Conservation (phyloP, 352 stramenopile species). For the Elongisporangium prolatum region DNA sequence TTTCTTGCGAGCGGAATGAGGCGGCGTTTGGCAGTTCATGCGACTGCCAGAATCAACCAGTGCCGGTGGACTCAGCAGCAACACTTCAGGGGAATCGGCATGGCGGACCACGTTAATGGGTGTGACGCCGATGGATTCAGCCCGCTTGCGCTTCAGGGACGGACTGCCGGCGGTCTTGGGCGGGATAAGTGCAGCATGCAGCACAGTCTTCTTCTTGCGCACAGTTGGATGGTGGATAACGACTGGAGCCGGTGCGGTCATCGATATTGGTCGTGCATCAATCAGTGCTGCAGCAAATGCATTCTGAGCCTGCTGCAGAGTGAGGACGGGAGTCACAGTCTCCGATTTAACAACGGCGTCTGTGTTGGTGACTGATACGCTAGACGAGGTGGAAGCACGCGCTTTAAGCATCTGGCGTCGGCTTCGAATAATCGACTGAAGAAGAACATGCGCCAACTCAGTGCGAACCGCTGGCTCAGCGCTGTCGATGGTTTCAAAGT, state of each 20-base stretch:
- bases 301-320: not conserved
- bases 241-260: not conserved
- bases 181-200: constrained; percentile 4
- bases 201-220: constrained; percentile 40
- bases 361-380: not conserved
- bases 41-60: not conserved
- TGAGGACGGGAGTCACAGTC: not conserved
- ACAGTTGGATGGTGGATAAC: constrained; percentile 58
- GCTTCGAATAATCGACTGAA: constrained; percentile 68
- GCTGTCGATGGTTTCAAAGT: constrained; percentile 30
- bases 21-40: constrained; percentile 29
- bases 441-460: constrained; percentile 35
- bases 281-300: not conserved
- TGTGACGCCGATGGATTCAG: constrained; percentile 6
- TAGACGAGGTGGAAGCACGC: not conserved
- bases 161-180: not conserved
- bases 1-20: constrained; percentile 58
- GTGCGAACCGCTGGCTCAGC: constrained; percentile 19
- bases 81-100: not conserved
- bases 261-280: not conserved
- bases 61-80: not conserved
- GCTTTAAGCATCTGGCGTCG: constrained; percentile 73
- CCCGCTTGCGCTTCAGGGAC: constrained; percentile 27
- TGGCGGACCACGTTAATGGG: not conserved
- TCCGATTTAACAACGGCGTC: not conserved